Percentiles rank a stretch among this genome's conserved stretches.
Conservation (phyloP, 768 basidiomycete species). For the Trametes coccinea region DNA sequence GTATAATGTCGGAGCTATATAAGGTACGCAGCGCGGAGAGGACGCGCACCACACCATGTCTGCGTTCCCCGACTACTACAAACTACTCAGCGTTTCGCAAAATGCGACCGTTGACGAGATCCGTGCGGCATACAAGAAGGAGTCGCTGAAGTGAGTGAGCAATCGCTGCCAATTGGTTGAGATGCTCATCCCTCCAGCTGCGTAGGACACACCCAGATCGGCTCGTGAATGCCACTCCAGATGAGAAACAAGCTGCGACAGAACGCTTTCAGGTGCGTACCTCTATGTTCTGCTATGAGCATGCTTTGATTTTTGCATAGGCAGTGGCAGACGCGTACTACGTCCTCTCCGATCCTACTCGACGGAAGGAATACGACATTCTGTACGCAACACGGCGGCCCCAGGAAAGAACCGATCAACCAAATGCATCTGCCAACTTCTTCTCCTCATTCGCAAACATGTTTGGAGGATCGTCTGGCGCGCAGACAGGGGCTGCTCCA, state of each 20-base stretch:
- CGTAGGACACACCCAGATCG: slow-evolving; percentile 88
- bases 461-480: slow-evolving; percentile 49
- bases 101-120: slow-evolving; percentile 70
- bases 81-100: slow-evolving; percentile 53
- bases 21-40: neutral
- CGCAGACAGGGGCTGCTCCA: slow-evolving; percentile 33
- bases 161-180: neutral
- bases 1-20: slow-evolving; percentile 7
- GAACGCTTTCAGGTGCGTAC: slow-evolving; percentile 76
- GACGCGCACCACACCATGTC: slow-evolving; percentile 49
- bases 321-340: slow-evolving; percentile 94
- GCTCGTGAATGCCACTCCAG: slow-evolving; percentile 63
- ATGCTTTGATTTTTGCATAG: slow-evolving; percentile 36
- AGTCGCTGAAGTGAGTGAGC: slow-evolving; percentile 62
- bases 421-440: slow-evolving; percentile 70
- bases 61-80: slow-evolving; percentile 79
- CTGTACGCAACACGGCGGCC: slow-evolving; percentile 57
- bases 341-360: slow-evolving; percentile 77
- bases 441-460: slow-evolving; percentile 74
- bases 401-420: slow-evolving; percentile 57
- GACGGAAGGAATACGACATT: slow-evolving; percentile 71
- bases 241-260: slow-evolving; percentile 74
- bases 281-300: neutral
- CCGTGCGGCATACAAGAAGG: slow-evolving; percentile 75
- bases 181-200: slow-evolving; percentile 25